Base-by-base conservation (phyloP, 2,329 filamentous ascomycete species). In the Penicillium sp. region DNA sequence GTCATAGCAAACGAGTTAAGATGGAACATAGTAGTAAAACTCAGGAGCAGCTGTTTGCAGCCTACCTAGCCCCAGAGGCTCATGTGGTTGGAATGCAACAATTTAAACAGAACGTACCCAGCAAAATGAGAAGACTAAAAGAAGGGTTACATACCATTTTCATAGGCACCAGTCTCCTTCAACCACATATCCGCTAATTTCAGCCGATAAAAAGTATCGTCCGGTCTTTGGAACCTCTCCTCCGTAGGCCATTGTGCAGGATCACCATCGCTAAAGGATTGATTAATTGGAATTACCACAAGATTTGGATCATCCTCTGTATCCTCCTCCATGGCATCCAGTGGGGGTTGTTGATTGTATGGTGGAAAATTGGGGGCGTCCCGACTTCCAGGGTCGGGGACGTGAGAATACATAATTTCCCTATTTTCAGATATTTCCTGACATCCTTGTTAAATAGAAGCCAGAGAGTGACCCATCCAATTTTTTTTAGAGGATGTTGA, bases 181-280 rank as follows among this genome's bases (percentile, higher is more conserved):
- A 85, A 77, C 84, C 84, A 86, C 51, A 77, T 71, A 11, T 69
- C 72, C 0, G 76, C 85, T 7, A 86, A 69, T 56, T 81, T 82
- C 30, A 79, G 75, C 0, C 84, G 75, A 67, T 86, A 86, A 1
- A 76, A 64, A 1, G 68, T 74, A 19, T 83, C 80, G 50, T 82
- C 72, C 1, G 77, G 69, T 23, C 73, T 65, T 3, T 71, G 68
- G 59, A 78, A 79, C 2, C 69, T 67, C n/a, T 70, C 63, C 19
- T 68, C 66, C 11, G 64, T 70, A 4, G 80, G 81, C 77, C 78
- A 82, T 3, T 67, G 68, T 3, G 62, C 59, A 35, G 62, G 51
- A 5, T 74, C 67, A 0, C 80, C 80, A 73, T 82, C 80, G 53
- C 74, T 80, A 50, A 75, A 70, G 15, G 66, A 63, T 15, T 67